Evolutionary conservation across 2,329 filamentous ascomycete species (phyloP), one percentile per base, ranked within the genome.

Genomic region (Stenocarpella maydis): DNA sequence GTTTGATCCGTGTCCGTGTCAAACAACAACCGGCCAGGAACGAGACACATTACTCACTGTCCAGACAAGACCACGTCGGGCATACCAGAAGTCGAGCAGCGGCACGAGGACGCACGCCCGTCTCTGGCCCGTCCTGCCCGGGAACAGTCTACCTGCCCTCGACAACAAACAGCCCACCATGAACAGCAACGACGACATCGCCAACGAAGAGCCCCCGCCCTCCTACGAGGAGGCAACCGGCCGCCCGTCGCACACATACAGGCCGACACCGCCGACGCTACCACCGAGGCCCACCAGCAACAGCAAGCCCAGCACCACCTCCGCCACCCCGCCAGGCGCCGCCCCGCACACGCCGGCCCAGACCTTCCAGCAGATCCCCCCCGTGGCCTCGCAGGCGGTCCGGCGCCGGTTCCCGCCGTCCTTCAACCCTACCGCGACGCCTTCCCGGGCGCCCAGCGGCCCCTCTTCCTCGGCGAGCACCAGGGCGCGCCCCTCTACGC

Each of bases 401-500:
- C 69, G 71, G 28, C 75, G 74, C 53, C 77, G 75, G 66, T 80
- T 80, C 73, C 79, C 79, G 9, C 73, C 71, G 0, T n/a, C 69
- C 1, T 78, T 80, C 72, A 76, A 75, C 73, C 70, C 65, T 80
- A 81, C 73, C 69, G 68, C 41, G 69, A 74, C 50, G 65, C 63
- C 39, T 68, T 70, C 37, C 50, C 65, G 4, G 61, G 66, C 41
- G 43, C 43, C 28, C 58, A 72, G 5, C 64, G 73, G 5, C 49
- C 58, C 37, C 78, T 70, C 71, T 69, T 69, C 26, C 71, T 82
- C 6, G 80, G 78, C 72, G 75, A 75, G 71, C 74, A 77, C 69
- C 75, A 78, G 69, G 50, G 72, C 26, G n/a, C 72, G 15, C 78
- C 78, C 0, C 69, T 79, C n/a, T 80, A 80, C 70, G 76, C 78